Base-by-base conservation (phyloP, 352 stramenopile species). In the Pythium diclinum region DNA sequence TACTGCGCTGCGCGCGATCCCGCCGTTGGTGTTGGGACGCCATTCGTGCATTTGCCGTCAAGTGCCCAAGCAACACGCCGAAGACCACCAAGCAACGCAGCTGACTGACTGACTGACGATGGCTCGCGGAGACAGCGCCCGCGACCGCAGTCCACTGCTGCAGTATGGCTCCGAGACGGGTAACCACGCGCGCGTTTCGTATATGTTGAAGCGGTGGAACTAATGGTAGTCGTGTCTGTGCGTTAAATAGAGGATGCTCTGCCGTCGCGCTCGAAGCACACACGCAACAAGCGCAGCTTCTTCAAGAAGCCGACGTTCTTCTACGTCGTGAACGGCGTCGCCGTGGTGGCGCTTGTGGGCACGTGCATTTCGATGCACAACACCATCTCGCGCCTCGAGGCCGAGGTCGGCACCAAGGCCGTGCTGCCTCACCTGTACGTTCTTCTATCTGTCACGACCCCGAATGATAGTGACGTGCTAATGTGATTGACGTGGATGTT, bases 311-410 rank as follows among this genome's bases (percentile, higher is more conserved):
- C 63, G 5, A 59, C 56, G 30, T 54, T 81, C 19, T 78, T 91
- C 46, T 84, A 85, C 13, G 74, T 71, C 9, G 42, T 91, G 17
- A 91, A 91, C 60, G 80, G 78, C 36, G 57, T 83, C 13, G 83
- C 73, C 3, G 68, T 88, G 16, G 68, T 90, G 13, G 79, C 76
- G 44, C 68, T 92, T 38, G 68, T 89, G 23, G 71, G 64, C n/a
- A 42, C 82, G 30, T 92, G 81, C 42, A 53, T 92, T 47, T 90
- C 83, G 25, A 90, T 90, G 78, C 78, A 89, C 76, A 81, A 74
- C 73, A 87, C 79, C 13, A 89, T 90, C 57, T 75, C 68, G 7
- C 72, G 75, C 6, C 67, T 92, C 23, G 67, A 89, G 60, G 59
- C 65, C 1, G 57, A 82, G 63, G 63, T 78, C 25, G 52, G 19